A percentile compares a stretch with the other conserved stretches of the same genome.
These are phyloP conservation scores for Bonia amplexicaulis DNA, from an alignment of 176 grass and related monocot genomes.

Conservation along the genomic window DNA sequence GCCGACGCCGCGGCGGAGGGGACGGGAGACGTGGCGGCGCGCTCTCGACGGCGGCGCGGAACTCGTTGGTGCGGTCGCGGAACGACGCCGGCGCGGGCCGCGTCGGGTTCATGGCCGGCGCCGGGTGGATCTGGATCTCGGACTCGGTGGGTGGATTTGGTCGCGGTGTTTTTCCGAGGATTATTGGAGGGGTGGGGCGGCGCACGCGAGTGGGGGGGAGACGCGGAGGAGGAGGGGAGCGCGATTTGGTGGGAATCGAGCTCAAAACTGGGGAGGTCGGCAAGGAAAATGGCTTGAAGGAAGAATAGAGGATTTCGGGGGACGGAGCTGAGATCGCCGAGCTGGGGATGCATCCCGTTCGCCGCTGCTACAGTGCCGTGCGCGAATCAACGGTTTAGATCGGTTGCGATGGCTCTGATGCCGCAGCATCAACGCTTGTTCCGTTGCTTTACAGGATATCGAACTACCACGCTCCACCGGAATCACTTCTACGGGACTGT, in stretches of 20 bases:
- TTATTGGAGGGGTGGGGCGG: background rate
- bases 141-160: slow-evolving; percentile 17
- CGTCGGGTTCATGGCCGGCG: slow-evolving; percentile 43
- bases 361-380: background rate
- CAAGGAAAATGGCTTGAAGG: background rate
- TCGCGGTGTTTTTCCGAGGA: background rate
- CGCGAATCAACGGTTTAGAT: background rate
- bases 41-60: slow-evolving; percentile 74
- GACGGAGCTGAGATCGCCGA: background rate
- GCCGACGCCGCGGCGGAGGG: background rate
- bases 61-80: slow-evolving; percentile 89
- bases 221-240: background rate
- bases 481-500: too few species aligned
- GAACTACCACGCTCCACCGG: too few species aligned
- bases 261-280: background rate
- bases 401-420: background rate
- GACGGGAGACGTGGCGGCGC: slow-evolving; percentile 41
- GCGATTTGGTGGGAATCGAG: slow-evolving; percentile 16
- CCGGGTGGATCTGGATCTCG: slow-evolving; percentile 36
- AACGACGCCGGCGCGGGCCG: slow-evolving; percentile 65
- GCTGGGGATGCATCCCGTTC: background rate
- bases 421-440: background rate
- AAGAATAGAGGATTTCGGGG: background rate
- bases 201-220: background rate
- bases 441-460: too few species aligned